These are phyloP conservation scores for Scheffersomyces stipitis DNA, from an alignment of 805 yeast species.

Conservation along the genomic window DNA sequence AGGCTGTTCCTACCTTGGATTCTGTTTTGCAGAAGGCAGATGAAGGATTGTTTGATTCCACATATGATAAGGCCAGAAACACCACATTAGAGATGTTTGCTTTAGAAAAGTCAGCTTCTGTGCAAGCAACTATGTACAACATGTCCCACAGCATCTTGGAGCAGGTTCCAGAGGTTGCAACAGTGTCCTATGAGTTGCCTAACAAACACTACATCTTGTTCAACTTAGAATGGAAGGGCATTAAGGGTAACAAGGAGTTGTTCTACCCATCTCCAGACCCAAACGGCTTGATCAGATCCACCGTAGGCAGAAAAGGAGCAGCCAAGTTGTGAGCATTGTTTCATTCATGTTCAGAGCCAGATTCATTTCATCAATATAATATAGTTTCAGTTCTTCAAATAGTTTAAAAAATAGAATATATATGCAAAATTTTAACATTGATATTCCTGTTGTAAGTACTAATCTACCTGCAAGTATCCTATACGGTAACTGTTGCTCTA, in stretches of 20 bases:
- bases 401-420: too few species aligned
- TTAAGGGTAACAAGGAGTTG: conserved; percentile 75
- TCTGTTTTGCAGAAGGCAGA: conserved; percentile 53
- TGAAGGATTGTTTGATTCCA: conserved; percentile 61
- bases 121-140: conserved; percentile 95
- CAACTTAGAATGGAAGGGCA: conserved; percentile 82
- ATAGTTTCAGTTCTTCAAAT: too few species aligned
- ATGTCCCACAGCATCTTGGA: conserved; percentile 76
- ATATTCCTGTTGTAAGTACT: too few species aligned
- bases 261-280: conserved; percentile 92
- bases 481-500: too few species aligned
- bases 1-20: conserved; percentile 49
- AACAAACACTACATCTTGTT: conserved; percentile 88
- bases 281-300: conserved; percentile 85
- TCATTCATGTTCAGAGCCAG: too few species aligned
- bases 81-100: conserved; percentile 80
- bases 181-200: conserved; percentile 77
- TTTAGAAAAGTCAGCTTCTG: conserved; percentile 85
- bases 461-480: too few species aligned
- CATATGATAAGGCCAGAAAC: conserved; percentile 61
- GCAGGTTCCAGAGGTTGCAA: conserved; percentile 53
- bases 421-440: too few species aligned
- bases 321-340: conserved; percentile 58
- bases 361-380: too few species aligned
- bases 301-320: conserved; percentile 64